These are phyloP conservation scores for Quercus robur DNA, from an alignment of 306 rosid species.

Conservation along the genomic window DNA sequence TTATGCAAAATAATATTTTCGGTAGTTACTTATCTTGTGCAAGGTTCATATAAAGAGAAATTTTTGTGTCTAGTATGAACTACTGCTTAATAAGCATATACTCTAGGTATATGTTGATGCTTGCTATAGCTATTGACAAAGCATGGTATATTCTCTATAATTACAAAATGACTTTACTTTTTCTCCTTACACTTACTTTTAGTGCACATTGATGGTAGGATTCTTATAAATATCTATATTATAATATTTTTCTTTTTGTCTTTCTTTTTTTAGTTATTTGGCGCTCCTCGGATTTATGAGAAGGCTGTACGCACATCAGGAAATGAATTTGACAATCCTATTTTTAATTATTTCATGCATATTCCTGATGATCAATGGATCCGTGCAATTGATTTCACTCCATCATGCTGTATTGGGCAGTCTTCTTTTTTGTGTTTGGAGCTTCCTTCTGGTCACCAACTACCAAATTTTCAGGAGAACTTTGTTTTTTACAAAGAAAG, in stretches of 20 bases:
- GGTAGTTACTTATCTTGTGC: neutral
- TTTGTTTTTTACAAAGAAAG: conserved; percentile 55
- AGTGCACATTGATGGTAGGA: neutral
- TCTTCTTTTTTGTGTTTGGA: conserved; percentile 64
- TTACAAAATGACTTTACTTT: neutral
- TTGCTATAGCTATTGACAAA: neutral
- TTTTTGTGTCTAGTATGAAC: neutral
- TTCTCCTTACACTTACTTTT: neutral
- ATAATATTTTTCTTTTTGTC: neutral
- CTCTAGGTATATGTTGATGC: neutral
- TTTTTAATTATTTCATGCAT: conserved; percentile 33
- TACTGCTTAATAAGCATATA: neutral
- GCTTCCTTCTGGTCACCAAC: conserved; percentile 39
- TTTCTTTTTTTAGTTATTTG: conserved; percentile 41
- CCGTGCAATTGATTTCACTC: conserved; percentile 72
- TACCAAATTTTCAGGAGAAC: conserved; percentile 62
- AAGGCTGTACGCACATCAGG: conserved; percentile 18
- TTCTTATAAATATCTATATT: neutral
- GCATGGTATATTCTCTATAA: neutral
- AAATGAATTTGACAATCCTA: conserved; percentile 29
- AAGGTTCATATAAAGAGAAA: neutral
- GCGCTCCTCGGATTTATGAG: conserved; percentile 73
- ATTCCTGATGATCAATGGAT: conserved; percentile 61
- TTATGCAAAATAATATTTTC: neutral
- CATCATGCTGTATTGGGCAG: conserved; percentile 53